phyloP scores from a whole-genome alignment of 805 yeast species.

The Saccharomyces eubayanus region DNA sequence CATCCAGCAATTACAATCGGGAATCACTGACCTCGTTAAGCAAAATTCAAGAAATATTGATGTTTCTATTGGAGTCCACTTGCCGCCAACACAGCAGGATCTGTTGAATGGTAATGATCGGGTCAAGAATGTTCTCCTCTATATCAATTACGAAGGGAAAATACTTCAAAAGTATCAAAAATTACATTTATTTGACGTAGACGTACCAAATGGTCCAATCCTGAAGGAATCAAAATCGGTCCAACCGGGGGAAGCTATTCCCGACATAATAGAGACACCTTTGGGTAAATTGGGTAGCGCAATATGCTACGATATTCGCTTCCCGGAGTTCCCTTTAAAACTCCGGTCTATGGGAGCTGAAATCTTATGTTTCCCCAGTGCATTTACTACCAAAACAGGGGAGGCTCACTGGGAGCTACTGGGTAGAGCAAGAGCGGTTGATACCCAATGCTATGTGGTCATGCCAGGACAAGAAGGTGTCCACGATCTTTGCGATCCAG shows the following conservation, averaged over 20 bases:
- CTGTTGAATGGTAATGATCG: constrained; percentile 29
- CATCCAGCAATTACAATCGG: constrained; percentile 39
- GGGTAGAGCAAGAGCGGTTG: constrained; percentile 80
- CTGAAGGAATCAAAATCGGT: constrained; percentile 71
- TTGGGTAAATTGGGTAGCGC: constrained; percentile 60
- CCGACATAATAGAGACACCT: constrained; percentile 50
- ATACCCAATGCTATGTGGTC: constrained; percentile 76
- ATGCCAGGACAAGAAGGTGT: constrained; percentile 85
- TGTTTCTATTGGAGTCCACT: constrained; percentile 85
- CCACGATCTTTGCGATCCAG: constrained; percentile 48
- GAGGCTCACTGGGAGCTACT: constrained; percentile 80
- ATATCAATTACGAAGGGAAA: constrained; percentile 59
- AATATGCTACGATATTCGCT: constrained; percentile 81
- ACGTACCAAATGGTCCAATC: constrained; percentile 70
- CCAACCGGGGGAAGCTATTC: constrained; percentile 58
- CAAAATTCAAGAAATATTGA: constrained; percentile 38
- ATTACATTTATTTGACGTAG: constrained; percentile 83
- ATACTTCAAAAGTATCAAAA: constrained; percentile 69
- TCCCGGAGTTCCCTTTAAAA: constrained; percentile 69
- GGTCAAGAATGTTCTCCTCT: constrained; percentile 64
- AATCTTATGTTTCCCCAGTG: constrained; percentile 76
- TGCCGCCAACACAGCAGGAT: constrained; percentile 43
- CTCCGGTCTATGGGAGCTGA: constrained; percentile 66
- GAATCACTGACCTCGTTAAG: constrained; percentile 35
- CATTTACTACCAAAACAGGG: constrained; percentile 89